Conservation (phyloP, 2,329 filamentous ascomycete species). For the Bipolaris cookei region DNA sequence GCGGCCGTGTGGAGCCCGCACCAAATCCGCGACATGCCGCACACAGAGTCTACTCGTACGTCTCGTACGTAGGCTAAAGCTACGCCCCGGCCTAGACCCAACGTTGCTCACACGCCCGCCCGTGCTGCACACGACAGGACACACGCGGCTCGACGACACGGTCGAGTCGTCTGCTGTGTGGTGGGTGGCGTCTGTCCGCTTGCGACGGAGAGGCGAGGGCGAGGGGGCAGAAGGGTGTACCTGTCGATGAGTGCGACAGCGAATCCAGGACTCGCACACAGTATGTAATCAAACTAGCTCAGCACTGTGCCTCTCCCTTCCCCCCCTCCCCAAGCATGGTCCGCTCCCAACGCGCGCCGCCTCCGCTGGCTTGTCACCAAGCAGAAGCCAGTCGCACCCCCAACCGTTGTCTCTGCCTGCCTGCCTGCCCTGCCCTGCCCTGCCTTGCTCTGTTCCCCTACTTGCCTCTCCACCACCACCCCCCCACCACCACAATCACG, state of each 20-base stretch:
- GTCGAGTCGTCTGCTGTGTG: neutral
- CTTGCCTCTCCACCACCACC: neutral
- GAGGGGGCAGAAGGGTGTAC: conserved; percentile 12
- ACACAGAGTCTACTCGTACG: neutral
- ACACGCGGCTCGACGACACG: too few species aligned
- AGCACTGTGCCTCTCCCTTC: conserved; percentile 15
- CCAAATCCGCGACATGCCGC: conserved; percentile 3
- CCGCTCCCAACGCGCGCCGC: conserved; percentile 19
- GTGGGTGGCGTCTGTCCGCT: neutral
- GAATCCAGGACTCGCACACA: conserved; percentile 21
- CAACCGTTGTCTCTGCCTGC: conserved; percentile 7
- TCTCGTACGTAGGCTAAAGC: conserved; percentile 9
- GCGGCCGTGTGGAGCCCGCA: neutral
- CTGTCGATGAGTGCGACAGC: conserved; percentile 22
- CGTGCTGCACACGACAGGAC: neutral
- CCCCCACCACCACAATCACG: neutral
- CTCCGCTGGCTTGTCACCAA: conserved; percentile 14
- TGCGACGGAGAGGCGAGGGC: neutral
- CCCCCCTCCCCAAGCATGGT: neutral
- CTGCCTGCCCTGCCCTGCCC: conserved; percentile 3
- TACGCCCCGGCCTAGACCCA: conserved; percentile 8
- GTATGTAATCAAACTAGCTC: conserved; percentile 27
- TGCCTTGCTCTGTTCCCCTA: conserved; percentile 11
- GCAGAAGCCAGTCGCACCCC: conserved; percentile 12
- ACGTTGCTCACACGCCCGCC: conserved; percentile 5